These are phyloP conservation scores for Candida xiaguanensis DNA, from an alignment of 805 yeast species.

Conservation along the genomic window DNA sequence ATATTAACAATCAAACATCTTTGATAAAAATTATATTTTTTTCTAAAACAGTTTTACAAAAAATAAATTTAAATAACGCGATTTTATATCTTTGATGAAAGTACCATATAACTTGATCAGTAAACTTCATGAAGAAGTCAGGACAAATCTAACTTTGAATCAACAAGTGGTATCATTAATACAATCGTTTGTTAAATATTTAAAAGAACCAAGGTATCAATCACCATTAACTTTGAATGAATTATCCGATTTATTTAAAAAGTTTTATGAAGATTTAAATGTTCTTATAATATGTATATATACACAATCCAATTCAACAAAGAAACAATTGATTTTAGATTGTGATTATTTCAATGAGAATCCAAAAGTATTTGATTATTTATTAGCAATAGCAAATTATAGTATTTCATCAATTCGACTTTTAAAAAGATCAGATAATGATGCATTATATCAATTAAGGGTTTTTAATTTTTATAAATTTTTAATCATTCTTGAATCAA, in stretches of 20 bases:
- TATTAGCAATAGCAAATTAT: slow-evolving; percentile 40
- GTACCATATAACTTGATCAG: slow-evolving; percentile 11
- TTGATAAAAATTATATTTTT: too few relatives aligned
- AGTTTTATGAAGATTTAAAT: slow-evolving; percentile 37
- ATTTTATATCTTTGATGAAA: slow-evolving; percentile 5
- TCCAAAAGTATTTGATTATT: slow-evolving; percentile 34
- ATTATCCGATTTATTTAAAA: slow-evolving; percentile 28
- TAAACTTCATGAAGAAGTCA: slow-evolving; percentile 23
- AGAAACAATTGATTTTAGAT: slow-evolving; percentile 32
- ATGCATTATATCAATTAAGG: slow-evolving; percentile 36
- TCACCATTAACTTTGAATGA: slow-evolving; percentile 36
- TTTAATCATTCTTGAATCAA: slow-evolving; percentile 26
- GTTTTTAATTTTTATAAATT: slow-evolving; percentile 41
- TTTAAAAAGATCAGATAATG: slow-evolving; percentile 31
- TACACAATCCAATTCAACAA: slow-evolving; percentile 36
- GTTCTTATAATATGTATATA: slow-evolving; percentile 28
- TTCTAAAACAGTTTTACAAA: not conserved
- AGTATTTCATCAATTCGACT: slow-evolving; percentile 33
- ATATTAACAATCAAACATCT: not conserved
- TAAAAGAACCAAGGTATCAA: slow-evolving; percentile 42
- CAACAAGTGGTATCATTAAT: slow-evolving; percentile 25
- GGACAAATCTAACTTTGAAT: slow-evolving; percentile 17
- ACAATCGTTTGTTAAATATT: slow-evolving; percentile 27
- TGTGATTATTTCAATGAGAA: slow-evolving; percentile 25
- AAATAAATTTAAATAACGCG: not conserved